Evolutionary conservation across 2,329 filamentous ascomycete species (phyloP), one percentile per base, ranked within the genome.

Genomic region (Parastagonospora nodorum): DNA sequence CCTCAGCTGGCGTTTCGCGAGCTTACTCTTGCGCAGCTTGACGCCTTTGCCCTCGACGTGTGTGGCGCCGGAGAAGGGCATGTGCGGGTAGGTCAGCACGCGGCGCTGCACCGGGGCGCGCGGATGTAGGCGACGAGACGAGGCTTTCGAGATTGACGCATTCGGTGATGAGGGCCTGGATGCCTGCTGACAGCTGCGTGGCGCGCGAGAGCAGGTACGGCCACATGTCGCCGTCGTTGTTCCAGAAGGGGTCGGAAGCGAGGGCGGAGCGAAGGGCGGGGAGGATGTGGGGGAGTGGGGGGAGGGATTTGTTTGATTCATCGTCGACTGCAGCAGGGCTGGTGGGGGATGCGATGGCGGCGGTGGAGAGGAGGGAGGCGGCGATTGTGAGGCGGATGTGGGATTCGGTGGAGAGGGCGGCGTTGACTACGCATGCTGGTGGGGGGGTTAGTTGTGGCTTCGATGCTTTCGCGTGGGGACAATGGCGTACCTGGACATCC

Each of bases 401-500:
- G 40, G 75, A 77, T 58, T 80, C 78, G 5, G 77, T 78, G 58
- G 75, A 75, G 24, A 80, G 62, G 0, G 75, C 75, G 29, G 75
- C 70, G 2, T 72, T 66, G 4, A 76, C 75, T 5, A 78, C 66
- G 64, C 78, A 81, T 5, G 75, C 78, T 67, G 48, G 7, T 38
- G 5, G 29, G 1, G 14, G 31, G 7, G 50, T 67, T 51, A 67
- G 52, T 41, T 27, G 15, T 29, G 4, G 10, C 6, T 8, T 16
- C 33, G 9, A 16, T 28, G n/a, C n/a, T 5, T 15, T n/a, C 12
- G 15, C 7, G 12, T 9, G 8, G 11, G 14, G n/a, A 24, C 8
- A 12, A 14, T 4, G 14, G 5, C 61, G 16, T 64, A 71, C 69
- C 67, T 29, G 83, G 82, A 66, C 83, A 85, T 24, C 82, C 81